Evolutionary conservation across 1,284 basidiomycete species (phyloP), one percentile per base, ranked within the genome.

Genomic region (Dichomitus squalens): DNA sequence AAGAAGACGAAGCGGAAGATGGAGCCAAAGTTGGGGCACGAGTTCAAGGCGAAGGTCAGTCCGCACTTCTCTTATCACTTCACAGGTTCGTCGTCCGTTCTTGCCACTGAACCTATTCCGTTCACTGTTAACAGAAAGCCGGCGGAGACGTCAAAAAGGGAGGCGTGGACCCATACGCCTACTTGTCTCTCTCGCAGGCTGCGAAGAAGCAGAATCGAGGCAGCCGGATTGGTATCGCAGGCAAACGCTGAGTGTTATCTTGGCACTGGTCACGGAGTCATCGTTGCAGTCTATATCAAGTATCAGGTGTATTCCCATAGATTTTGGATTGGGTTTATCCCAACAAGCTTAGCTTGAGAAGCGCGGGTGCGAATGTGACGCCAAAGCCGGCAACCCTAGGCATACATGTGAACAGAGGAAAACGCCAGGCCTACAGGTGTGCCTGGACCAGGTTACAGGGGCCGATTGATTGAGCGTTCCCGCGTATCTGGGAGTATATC

Each of bases 131-230:
- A 55, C 73, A 96, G 95, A 91, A 87, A 76, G 96, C 94, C 27
- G 92, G 92, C 38, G 95, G 96, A 34, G 96, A 97, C 72, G 81
- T 98, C 71, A 96, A 93, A 75, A 92, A 86, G 70, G 83, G 86
- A 23, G 89, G 90, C 36, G 76, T 93, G 49, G 95, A 96, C 68
- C 97, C 97, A 1, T 99, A 94, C 73, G 95, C 94, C 18, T 99
- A 98, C 72, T 74, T 98, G 40, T 78, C 93, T 9, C 77, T 96
- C 52, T 84, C 86, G 21, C 90, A 95, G 71, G 91, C 91, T 34
- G 84, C 91, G n/a, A 91, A 89, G 73, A 85, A 83, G 70, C 79
- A 76, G 52, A 64, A 59, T 33, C 64, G 68, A 14, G 61, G 65
- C 5, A 65, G 58, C 29, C 67, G 66, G n/a, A 66, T 70, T 40